Evolutionary conservation across 2,329 filamentous ascomycete genomes (phyloP).

Genomic region (Dactylellina sp.): DNA sequence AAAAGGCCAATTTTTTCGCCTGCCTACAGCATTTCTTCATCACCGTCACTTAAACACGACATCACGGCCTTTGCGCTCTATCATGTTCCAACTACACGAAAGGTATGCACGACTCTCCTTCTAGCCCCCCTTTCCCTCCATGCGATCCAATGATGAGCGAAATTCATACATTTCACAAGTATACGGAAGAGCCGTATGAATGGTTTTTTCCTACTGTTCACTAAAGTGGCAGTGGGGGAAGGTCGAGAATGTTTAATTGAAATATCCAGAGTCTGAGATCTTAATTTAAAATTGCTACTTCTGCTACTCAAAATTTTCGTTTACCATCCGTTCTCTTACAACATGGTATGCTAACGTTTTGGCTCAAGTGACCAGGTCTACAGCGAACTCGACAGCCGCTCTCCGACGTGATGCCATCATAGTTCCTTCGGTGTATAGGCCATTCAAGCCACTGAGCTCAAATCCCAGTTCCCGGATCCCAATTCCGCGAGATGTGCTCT

Average conservation of each 20-base stretch:
- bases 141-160: constrained; percentile 55
- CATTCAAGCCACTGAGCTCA: no score
- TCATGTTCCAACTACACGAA: no score
- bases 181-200: constrained; percentile 58
- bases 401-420: no score
- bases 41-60: constrained; percentile 7
- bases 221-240: constrained; percentile 9
- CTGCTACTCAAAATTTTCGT: not conserved
- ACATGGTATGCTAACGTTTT: not conserved
- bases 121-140: no score
- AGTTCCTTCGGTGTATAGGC: no score
- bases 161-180: constrained; percentile 55
- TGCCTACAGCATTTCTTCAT: not conserved
- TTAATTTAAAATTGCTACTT: not conserved
- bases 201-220: constrained; percentile 29
- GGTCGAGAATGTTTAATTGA: constrained; percentile 57
- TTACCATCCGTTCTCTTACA: not conserved
- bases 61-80: no score
- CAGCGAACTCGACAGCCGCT: no score
- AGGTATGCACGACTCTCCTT: not conserved
- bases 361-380: not conserved
- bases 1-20: constrained; percentile 29
- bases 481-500: no score
- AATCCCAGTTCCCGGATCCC: no score
- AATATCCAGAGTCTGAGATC: constrained; percentile 55